phyloP scores from a whole-genome alignment of 441 rosid species.

The Syzygium syzygioides region DNA sequence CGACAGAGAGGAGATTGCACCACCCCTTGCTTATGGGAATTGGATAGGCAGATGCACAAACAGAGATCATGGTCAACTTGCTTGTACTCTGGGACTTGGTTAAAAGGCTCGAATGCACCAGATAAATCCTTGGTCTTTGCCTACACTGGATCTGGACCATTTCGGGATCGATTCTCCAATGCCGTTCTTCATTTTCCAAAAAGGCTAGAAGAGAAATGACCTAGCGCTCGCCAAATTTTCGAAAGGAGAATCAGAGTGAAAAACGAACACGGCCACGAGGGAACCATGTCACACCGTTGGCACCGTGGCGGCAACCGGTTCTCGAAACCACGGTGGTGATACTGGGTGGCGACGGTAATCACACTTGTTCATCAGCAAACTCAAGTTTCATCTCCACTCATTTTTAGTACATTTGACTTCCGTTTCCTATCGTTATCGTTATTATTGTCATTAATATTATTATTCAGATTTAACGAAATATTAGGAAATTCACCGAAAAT shows the following conservation, averaged over 20 bases:
- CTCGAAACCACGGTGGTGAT: rapidly evolving
- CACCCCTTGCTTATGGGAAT: not conserved
- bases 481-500: not conserved
- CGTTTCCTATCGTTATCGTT: not conserved
- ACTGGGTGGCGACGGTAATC: too few species aligned
- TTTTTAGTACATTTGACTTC: not conserved
- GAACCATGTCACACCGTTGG: not conserved
- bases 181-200: not conserved
- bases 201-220: not conserved
- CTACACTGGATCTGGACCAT: not conserved
- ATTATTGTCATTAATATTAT: not conserved
- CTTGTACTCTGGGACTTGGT: not conserved
- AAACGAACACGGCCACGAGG: not conserved
- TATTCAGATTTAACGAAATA: not conserved
- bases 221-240: not conserved
- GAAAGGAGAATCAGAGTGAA: not conserved
- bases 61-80: not conserved
- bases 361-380: not conserved
- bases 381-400: not conserved
- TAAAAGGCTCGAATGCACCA: not conserved
- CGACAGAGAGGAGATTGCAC: not conserved
- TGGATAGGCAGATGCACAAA: not conserved
- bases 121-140: not conserved
- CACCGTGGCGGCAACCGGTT: not conserved
- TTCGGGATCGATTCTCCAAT: not conserved